Evolutionary conservation across 2,329 filamentous ascomycete species (phyloP).

Genomic region (Atkinsonella texensis): DNA sequence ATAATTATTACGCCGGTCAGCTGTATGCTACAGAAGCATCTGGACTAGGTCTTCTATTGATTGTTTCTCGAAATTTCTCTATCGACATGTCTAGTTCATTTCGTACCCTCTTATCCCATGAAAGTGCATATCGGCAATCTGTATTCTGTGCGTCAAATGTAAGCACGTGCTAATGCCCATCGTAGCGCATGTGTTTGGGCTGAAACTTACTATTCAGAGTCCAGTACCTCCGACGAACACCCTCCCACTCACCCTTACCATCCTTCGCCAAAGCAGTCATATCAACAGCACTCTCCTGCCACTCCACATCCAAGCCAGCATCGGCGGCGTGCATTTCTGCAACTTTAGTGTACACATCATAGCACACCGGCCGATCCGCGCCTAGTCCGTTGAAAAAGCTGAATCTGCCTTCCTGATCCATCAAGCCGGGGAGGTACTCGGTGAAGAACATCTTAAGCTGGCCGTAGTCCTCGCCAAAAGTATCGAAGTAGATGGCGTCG

Average conservation of each 20-base stretch:
- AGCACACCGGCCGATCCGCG: conserved; percentile 83
- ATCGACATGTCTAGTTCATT: neutral
- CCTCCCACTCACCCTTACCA: conserved; percentile 71
- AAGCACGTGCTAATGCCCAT: neutral
- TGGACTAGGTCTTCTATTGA: neutral
- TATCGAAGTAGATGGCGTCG: conserved; percentile 94
- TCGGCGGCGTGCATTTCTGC: conserved; percentile 85
- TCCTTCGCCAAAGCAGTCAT: conserved; percentile 50
- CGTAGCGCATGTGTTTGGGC: neutral
- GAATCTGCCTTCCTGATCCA: conserved; percentile 63
- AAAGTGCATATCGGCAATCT: conserved; percentile 64
- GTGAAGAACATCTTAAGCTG: conserved; percentile 80
- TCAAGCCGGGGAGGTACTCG: conserved; percentile 69
- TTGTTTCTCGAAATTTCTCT: neutral
- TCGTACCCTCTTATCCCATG: conserved; percentile 38
- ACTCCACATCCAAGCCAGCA: conserved; percentile 80
- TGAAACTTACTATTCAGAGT: conserved; percentile 46
- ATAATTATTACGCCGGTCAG: no score
- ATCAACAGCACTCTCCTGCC: conserved; percentile 66
- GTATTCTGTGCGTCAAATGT: conserved; percentile 41
- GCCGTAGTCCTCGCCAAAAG: conserved; percentile 86
- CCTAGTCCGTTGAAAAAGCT: conserved; percentile 88
- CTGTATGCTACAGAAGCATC: neutral
- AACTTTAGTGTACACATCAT: conserved; percentile 90
- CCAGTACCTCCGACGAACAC: conserved; percentile 84